phyloP scores from a whole-genome alignment of 495 filamentous ascomycete species.

The Neurospora sp. region DNA sequence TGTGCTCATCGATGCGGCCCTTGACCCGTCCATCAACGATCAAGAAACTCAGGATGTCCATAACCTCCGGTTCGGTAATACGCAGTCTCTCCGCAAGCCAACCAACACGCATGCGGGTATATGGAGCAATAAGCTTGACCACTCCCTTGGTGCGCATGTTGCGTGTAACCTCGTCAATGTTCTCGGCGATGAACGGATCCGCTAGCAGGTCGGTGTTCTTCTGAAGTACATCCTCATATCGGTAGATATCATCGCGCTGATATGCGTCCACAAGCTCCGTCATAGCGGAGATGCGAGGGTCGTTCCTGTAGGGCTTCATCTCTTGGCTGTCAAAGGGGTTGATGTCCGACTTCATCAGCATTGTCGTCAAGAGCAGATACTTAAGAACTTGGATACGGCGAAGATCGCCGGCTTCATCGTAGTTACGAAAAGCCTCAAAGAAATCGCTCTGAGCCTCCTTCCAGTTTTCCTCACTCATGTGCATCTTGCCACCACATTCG shows the following conservation, averaged over 20 bases:
- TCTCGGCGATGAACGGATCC: constrained; percentile 95
- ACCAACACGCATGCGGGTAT: constrained; percentile 77
- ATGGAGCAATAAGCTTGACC: constrained; percentile 86
- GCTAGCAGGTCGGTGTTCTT: constrained; percentile 81
- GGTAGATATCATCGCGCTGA: constrained; percentile 88
- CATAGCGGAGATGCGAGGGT: constrained; percentile 92
- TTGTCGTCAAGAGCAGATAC: constrained; percentile 90
- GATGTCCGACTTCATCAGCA: constrained; percentile 99
- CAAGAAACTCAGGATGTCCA: constrained; percentile 86
- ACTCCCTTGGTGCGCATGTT: constrained; percentile 97
- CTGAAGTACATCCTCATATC: constrained; percentile 78
- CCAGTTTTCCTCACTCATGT: constrained; percentile 99
- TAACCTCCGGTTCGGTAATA: constrained; percentile 74
- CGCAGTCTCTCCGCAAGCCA: constrained; percentile 82
- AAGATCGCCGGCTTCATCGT: constrained; percentile 93
- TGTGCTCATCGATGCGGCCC: constrained; percentile 82
- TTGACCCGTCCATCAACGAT: constrained; percentile 82
- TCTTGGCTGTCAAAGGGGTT: constrained; percentile 99
- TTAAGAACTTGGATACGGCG: constrained; percentile 96
- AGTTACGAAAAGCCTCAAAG: constrained; percentile 97
- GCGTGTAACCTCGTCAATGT: constrained; percentile 97
- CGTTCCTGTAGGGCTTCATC: constrained; percentile 97
- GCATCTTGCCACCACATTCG: constrained; percentile 98
- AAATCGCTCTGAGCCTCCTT: constrained; percentile 94
- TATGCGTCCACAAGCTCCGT: constrained; percentile 94